Evolutionary conservation across 768 basidiomycete species (phyloP).

Genomic region (Naganishia randhawae): DNA sequence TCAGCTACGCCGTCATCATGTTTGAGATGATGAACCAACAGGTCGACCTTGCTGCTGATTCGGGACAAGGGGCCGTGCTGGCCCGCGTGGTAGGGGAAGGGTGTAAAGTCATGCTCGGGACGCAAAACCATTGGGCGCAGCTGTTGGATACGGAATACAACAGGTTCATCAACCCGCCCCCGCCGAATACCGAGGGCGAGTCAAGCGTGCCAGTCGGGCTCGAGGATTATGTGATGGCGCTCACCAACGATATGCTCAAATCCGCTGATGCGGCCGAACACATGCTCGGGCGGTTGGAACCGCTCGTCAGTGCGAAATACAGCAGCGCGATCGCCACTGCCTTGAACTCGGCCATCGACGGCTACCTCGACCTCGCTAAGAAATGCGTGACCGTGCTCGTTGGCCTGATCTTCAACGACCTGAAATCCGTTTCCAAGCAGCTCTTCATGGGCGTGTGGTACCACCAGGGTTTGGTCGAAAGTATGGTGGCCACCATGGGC

Average conservation of each 20-base stretch:
- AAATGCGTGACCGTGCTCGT: constrained; percentile 92
- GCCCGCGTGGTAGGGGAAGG: constrained; percentile 83
- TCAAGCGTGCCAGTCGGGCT: constrained; percentile 66
- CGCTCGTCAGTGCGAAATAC: constrained; percentile 90
- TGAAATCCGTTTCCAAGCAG: constrained; percentile 77
- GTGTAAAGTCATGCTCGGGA: constrained; percentile 80
- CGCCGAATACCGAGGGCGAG: constrained; percentile 57
- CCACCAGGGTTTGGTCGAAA: constrained; percentile 70
- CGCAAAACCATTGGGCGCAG: constrained; percentile 83
- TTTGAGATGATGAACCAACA: constrained; percentile 96
- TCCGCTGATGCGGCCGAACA: constrained; percentile 89
- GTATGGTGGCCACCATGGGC: constrained; percentile 89
- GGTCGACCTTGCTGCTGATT: constrained; percentile 88
- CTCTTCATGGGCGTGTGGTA: constrained; percentile 83
- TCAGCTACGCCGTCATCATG: constrained; percentile 86
- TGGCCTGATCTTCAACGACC: constrained; percentile 89
- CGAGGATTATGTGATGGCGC: constrained; percentile 91
- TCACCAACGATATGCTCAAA: constrained; percentile 97
- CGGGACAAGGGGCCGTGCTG: constrained; percentile 88
- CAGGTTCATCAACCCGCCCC: constrained; percentile 68
- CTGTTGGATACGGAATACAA: constrained; percentile 79
- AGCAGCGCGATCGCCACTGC: constrained; percentile 72
- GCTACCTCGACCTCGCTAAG: constrained; percentile 96
- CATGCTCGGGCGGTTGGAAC: constrained; percentile 76
- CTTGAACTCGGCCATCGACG: constrained; percentile 94